Conservation (phyloP, 1,139 yeast genomes). For the Saccharomyces hybrid region DNA sequence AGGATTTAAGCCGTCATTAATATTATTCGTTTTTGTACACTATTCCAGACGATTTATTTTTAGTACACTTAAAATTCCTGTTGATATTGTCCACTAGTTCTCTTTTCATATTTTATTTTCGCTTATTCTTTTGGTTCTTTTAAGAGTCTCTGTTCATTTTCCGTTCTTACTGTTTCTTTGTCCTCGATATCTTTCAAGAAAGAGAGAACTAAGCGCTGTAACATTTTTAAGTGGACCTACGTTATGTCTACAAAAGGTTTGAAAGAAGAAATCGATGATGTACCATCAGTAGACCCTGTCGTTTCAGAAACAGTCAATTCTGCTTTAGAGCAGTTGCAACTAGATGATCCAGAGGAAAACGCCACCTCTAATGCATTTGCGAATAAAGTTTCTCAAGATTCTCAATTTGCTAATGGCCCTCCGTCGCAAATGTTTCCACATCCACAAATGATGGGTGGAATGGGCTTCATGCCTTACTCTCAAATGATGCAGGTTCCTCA, state of each 20-base stretch:
- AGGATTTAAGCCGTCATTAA: not conserved
- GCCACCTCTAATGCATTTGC: not conserved
- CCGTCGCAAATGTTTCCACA: slow-evolving; percentile 20
- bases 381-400: not conserved
- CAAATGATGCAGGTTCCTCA: slow-evolving; percentile 32
- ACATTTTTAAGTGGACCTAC: not conserved
- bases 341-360: slow-evolving; percentile 17
- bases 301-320: slow-evolving; percentile 26
- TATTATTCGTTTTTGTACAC: not conserved
- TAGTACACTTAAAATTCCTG: not conserved
- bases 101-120: not conserved
- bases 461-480: slow-evolving; percentile 29
- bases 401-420: slow-evolving; percentile 7
- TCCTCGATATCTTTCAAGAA: not conserved
- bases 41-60: not conserved
- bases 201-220: not conserved
- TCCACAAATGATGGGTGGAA: slow-evolving; percentile 25
- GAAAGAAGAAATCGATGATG: not conserved
- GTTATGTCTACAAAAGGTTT: not conserved
- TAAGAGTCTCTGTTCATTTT: not conserved
- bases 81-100: not conserved
- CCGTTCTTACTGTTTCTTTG: not conserved
- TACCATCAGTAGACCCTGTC: slow-evolving; percentile 10
- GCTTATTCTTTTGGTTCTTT: not conserved
- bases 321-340: slow-evolving; percentile 29